Percentiles rank a stretch among this genome's conserved stretches.
These are phyloP conservation scores for Cutaneotrichosporon cavernicola DNA, from an alignment of 1,284 basidiomycete species.

Conservation along the genomic window DNA sequence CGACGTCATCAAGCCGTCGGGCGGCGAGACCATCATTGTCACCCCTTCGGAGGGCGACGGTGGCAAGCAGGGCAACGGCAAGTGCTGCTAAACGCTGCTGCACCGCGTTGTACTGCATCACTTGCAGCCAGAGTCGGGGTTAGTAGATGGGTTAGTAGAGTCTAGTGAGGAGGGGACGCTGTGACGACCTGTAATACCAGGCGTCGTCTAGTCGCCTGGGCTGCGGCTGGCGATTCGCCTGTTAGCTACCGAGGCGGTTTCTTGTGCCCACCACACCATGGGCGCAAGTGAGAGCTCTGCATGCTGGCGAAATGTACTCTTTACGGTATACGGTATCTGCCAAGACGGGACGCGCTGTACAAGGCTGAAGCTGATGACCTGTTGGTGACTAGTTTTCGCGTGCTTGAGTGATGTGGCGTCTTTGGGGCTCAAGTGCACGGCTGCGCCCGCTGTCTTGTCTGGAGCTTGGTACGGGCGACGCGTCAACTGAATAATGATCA, in stretches of 20 bases:
- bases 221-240: constrained; percentile 5
- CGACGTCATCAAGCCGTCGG: constrained; percentile 66
- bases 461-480: too few relatives aligned
- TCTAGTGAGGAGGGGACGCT: constrained; percentile 3
- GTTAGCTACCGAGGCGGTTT: constrained; percentile 16
- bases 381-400: background rate
- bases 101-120: background rate
- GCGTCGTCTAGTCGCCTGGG: constrained; percentile 4
- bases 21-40: constrained; percentile 73
- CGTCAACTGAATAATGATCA: too few relatives aligned
- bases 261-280: constrained; percentile 18
- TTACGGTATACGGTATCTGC: constrained; percentile 7
- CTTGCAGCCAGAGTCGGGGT: background rate
- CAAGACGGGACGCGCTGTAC: background rate
- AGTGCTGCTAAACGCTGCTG: constrained; percentile 48
- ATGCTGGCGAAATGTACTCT: constrained; percentile 26
- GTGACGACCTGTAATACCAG: constrained; percentile 27
- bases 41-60: constrained; percentile 58
- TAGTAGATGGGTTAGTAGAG: background rate
- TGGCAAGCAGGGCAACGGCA: constrained; percentile 49
- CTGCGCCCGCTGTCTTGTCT: background rate
- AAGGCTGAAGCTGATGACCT: background rate
- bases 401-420: background rate
- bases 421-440: background rate
- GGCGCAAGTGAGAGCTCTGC: constrained; percentile 21